phyloP scores from a whole-genome alignment of 768 basidiomycete species.

The Amanita rubescens region DNA sequence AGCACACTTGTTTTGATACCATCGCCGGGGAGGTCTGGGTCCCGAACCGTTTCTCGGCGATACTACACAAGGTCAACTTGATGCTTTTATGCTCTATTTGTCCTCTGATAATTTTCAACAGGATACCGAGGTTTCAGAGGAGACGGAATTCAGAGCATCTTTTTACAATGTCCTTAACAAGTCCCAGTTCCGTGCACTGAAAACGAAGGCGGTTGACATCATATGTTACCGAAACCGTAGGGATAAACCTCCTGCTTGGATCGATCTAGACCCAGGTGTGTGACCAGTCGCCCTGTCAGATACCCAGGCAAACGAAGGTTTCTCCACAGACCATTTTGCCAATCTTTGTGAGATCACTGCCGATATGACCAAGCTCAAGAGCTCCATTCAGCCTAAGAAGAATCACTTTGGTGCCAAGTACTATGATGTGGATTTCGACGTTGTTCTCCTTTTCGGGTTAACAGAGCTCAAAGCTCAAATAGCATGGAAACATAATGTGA shows the following conservation, averaged over 20 bases:
- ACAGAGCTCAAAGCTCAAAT: slow-evolving; percentile 41
- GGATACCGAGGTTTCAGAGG: slow-evolving; percentile 18
- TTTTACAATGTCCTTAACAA: slow-evolving; percentile 4
- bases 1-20: background rate
- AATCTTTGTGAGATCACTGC: slow-evolving; percentile 17
- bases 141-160: slow-evolving; percentile 15
- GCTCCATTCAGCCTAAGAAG: background rate
- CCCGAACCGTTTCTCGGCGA: slow-evolving; percentile 6
- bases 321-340: slow-evolving; percentile 11
- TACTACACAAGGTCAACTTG: slow-evolving; percentile 8
- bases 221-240: slow-evolving; percentile 16
- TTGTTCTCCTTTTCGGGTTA: slow-evolving; percentile 35
- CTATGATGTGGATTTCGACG: slow-evolving; percentile 24
- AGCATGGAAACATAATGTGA: slow-evolving; percentile 35
- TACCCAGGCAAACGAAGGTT: background rate
- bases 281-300: background rate
- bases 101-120: background rate
- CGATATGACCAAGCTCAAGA: slow-evolving; percentile 12
- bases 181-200: slow-evolving; percentile 8
- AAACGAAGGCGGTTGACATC: background rate
- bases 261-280: slow-evolving; percentile 16
- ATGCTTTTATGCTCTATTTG: too few species aligned
- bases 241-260: slow-evolving; percentile 12
- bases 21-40: slow-evolving; percentile 2
- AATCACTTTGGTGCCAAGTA: slow-evolving; percentile 8